Conservation (phyloP, 495 filamentous ascomycete species). For the Xylaria telfairii region DNA sequence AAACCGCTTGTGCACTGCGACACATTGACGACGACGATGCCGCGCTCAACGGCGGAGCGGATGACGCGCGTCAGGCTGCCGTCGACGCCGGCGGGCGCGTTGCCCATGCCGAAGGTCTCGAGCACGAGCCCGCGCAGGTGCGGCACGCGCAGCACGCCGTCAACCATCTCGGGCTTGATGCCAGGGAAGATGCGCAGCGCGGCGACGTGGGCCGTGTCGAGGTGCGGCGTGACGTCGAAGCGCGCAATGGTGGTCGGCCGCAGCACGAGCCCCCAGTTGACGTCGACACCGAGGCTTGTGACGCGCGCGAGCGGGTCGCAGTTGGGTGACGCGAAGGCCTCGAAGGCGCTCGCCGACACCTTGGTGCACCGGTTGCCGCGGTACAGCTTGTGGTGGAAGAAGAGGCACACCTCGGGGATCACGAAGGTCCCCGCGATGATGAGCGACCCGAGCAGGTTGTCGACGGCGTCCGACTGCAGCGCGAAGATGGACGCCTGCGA, state of each 20-base stretch:
- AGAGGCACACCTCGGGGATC: conserved; percentile 94
- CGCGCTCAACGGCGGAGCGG: conserved; percentile 74
- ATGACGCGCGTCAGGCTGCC: conserved; percentile 83
- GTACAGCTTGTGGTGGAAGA: conserved; percentile 93
- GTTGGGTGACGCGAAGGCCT: conserved; percentile 88
- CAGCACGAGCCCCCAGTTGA: conserved; percentile 82
- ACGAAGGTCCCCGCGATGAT: conserved; percentile 96
- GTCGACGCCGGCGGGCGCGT: conserved; percentile 86
- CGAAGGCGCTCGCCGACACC: conserved; percentile 83
- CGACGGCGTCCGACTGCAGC: conserved; percentile 92
- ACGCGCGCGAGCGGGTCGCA: conserved; percentile 79
- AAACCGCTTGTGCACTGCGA: conserved; percentile 90
- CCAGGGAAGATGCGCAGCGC: conserved; percentile 95
- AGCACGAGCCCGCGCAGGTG: conserved; percentile 83
- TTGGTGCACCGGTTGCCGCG: conserved; percentile 92
- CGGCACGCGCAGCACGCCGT: conserved; percentile 80
- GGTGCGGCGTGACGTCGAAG: conserved; percentile 77
- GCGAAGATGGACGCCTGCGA: conserved; percentile 93
- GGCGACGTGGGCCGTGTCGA: conserved; percentile 88
- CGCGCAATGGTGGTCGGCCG: conserved; percentile 74
- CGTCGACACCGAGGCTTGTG: conserved; percentile 77
- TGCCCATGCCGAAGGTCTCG: conserved; percentile 95
- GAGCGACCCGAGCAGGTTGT: conserved; percentile 89
- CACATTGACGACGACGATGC: conserved; percentile 90
- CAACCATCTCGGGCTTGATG: conserved; percentile 93